phyloP scores from a whole-genome alignment of 352 stramenopile species.

The Phytopythium montanum region DNA sequence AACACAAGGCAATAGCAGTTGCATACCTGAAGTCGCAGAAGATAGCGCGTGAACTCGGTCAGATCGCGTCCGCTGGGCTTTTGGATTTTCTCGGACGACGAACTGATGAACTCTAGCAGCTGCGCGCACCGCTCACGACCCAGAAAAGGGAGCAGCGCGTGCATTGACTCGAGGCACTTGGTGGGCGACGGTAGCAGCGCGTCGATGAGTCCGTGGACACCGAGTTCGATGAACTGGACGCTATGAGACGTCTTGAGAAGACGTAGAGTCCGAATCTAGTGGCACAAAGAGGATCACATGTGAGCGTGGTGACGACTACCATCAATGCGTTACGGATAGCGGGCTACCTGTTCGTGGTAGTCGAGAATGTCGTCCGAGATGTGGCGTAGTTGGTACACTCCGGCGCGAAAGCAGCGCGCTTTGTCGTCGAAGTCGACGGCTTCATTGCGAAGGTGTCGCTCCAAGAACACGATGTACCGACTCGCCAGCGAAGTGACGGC shows the following conservation, averaged over 20 bases:
- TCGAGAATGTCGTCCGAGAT: slow-evolving; percentile 35
- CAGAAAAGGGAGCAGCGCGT: slow-evolving; percentile 33
- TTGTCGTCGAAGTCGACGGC: slow-evolving; percentile 45
- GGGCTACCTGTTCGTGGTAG: slow-evolving; percentile 36
- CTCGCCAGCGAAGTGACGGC: slow-evolving; percentile 20
- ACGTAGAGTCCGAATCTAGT: slow-evolving; percentile 18
- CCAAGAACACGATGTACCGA: slow-evolving; percentile 31
- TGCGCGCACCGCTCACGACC: slow-evolving; percentile 39
- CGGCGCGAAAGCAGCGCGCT: slow-evolving; percentile 29
- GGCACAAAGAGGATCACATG: background rate
- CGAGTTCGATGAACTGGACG: slow-evolving; percentile 46
- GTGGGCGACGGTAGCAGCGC: slow-evolving; percentile 37
- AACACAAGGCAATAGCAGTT: background rate
- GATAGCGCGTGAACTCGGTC: slow-evolving; percentile 43
- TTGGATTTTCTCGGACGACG: slow-evolving; percentile 39
- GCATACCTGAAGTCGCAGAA: slow-evolving; percentile 44
- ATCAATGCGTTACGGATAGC: too few relatives aligned
- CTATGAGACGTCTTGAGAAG: slow-evolving; percentile 11
- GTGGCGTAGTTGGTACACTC: slow-evolving; percentile 34
- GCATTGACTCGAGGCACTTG: slow-evolving; percentile 34
- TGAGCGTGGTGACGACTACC: slow-evolving; percentile 3
- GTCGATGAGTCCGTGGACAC: slow-evolving; percentile 32
- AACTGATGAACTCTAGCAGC: slow-evolving; percentile 40
- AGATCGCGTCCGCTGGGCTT: slow-evolving; percentile 31
- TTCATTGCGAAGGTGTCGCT: slow-evolving; percentile 38